Evolutionary conservation across 768 basidiomycete genomes (phyloP).

Genomic region (Lenzites betulinus): DNA sequence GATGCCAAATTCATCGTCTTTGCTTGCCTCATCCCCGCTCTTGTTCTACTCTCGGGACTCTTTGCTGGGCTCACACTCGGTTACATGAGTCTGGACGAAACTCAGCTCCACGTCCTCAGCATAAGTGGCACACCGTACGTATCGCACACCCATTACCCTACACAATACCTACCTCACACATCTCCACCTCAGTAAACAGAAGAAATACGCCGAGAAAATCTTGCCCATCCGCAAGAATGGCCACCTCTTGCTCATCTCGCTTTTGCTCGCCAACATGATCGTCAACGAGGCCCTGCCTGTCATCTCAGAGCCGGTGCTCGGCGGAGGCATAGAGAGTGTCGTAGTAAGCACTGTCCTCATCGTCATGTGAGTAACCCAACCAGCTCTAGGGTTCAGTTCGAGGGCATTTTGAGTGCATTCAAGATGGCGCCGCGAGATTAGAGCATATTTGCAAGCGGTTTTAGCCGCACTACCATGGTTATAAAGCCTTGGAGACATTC

Average conservation of each 20-base stretch:
- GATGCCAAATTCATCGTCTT: constrained; percentile 39
- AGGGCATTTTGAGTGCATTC: too few relatives aligned
- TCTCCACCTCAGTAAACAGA: constrained; percentile 57
- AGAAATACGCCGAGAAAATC: constrained; percentile 75
- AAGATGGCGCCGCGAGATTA: too few relatives aligned
- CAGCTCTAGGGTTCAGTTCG: too few relatives aligned
- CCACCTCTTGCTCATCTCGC: constrained; percentile 76
- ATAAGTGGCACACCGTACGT: constrained; percentile 77
- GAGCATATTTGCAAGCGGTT: too few relatives aligned
- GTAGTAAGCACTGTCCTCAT: constrained; percentile 78
- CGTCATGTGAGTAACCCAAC: constrained; percentile 64
- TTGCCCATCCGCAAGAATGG: constrained; percentile 80
- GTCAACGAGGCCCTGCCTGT: constrained; percentile 82
- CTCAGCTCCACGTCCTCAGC: constrained; percentile 80
- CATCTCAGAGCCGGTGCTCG: constrained; percentile 72
- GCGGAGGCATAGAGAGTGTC: constrained; percentile 71
- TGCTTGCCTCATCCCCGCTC: constrained; percentile 67
- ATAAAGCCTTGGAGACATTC: too few relatives aligned
- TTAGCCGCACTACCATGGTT: too few relatives aligned
- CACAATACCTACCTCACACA: neutral
- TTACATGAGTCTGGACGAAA: constrained; percentile 88
- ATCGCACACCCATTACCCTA: constrained; percentile 5
- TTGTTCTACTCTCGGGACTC: constrained; percentile 74
- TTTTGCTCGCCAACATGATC: constrained; percentile 84
- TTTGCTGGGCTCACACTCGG: constrained; percentile 87